Conservation (phyloP, 495 filamentous ascomycete genomes). For the Terfezia claveryi region DNA sequence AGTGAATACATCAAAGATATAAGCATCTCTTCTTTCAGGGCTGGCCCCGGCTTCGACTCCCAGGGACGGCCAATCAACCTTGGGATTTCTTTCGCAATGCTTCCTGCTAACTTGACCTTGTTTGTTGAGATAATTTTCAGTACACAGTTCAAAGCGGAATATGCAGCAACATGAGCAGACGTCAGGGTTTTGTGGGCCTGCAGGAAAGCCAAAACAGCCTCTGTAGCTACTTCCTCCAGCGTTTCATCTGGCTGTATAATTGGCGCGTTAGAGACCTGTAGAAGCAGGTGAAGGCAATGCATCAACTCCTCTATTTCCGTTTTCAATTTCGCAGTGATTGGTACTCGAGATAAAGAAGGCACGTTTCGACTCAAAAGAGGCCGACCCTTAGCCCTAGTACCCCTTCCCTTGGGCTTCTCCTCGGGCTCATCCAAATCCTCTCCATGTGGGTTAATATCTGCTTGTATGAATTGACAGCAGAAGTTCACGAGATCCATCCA, state of each 20-base stretch:
- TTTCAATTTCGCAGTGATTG: slow-evolving; percentile 17
- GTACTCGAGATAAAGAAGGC: slow-evolving; percentile 17
- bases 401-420: slow-evolving; percentile 2
- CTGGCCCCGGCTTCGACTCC: slow-evolving; percentile 39
- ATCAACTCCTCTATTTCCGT: slow-evolving; percentile 34
- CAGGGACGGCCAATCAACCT: slow-evolving; percentile 54
- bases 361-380: slow-evolving; percentile 11
- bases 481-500: slow-evolving; percentile 29
- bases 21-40: slow-evolving; percentile 36
- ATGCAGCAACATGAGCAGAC: slow-evolving; percentile 43
- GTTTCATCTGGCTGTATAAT: slow-evolving; percentile 35
- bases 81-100: slow-evolving; percentile 35
- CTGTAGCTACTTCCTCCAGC: slow-evolving; percentile 13
- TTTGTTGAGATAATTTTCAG: slow-evolving; percentile 43
- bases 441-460: slow-evolving; percentile 11
- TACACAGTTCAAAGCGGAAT: slow-evolving; percentile 53
- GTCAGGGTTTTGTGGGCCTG: slow-evolving; percentile 34
- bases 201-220: slow-evolving; percentile 38
- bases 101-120: slow-evolving; percentile 36
- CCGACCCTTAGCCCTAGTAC: slow-evolving; percentile 19
- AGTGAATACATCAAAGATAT: slow-evolving; percentile 46
- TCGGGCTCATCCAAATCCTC: slow-evolving; percentile 9
- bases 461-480: slow-evolving; percentile 18
- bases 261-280: slow-evolving; percentile 47
- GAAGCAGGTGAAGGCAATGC: slow-evolving; percentile 42